phyloP scores from a whole-genome alignment of 257 asterid species.

The Solanum chmielewskii region DNA sequence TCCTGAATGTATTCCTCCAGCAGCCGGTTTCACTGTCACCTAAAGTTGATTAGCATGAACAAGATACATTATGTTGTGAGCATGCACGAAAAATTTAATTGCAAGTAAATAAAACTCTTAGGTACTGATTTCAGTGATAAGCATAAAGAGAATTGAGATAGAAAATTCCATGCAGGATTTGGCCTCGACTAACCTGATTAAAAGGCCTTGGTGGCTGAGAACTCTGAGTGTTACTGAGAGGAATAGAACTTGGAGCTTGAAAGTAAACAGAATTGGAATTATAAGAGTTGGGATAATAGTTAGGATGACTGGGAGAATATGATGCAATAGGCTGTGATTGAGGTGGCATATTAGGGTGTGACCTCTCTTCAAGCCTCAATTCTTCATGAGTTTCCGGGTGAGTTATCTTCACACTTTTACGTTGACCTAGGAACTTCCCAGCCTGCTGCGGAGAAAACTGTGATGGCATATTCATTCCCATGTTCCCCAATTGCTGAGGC shows the following conservation, averaged over 20 bases:
- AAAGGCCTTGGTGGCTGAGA: slow-evolving; percentile 52
- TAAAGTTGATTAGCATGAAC: slow-evolving; percentile 9
- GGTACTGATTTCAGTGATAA: background rate
- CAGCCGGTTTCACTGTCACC: slow-evolving; percentile 71
- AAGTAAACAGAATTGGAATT: slow-evolving; percentile 27
- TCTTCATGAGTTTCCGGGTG: slow-evolving; percentile 90
- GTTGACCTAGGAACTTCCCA: slow-evolving; percentile 31
- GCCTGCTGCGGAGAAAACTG: slow-evolving; percentile 69
- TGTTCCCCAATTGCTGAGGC: slow-evolving; percentile 66
- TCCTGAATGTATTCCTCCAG: slow-evolving; percentile 31
- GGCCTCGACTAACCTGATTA: slow-evolving; percentile 48
- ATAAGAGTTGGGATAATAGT: slow-evolving; percentile 42
- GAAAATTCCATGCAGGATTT: background rate
- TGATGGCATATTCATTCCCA: slow-evolving; percentile 52
- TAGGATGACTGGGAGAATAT: slow-evolving; percentile 43
- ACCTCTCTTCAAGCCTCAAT: slow-evolving; percentile 69
- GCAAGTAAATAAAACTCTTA: background rate
- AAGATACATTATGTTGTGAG: background rate
- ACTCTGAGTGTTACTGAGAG: slow-evolving; percentile 28
- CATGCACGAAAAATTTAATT: background rate
- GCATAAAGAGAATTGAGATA: background rate
- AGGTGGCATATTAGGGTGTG: slow-evolving; percentile 47
- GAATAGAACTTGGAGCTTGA: slow-evolving; percentile 50
- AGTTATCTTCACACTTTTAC: slow-evolving; percentile 79
- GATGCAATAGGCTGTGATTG: slow-evolving; percentile 57